These are phyloP conservation scores for Fusarium marasasianum DNA, from an alignment of 2,329 filamentous ascomycete species.

Conservation along the genomic window DNA sequence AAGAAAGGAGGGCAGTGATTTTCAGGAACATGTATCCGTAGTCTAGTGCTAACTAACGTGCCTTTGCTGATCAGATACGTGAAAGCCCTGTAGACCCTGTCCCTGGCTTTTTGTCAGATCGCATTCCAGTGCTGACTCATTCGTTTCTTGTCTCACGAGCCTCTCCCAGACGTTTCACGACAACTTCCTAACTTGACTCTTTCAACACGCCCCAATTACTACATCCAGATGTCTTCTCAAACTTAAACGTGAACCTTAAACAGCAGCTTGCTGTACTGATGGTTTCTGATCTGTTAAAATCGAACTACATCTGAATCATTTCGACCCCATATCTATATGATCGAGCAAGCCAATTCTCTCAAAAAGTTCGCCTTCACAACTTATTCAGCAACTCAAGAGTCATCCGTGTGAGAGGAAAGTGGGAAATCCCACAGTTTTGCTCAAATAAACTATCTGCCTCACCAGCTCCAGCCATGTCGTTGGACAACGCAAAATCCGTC, in stretches of 20 bases:
- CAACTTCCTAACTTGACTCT: neutral
- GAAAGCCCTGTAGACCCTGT: neutral
- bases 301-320: neutral
- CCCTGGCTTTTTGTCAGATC: constrained; percentile 7
- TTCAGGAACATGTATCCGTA: constrained; percentile 11
- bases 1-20: constrained; percentile 1
- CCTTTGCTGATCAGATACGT: constrained; percentile 2
- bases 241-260: neutral
- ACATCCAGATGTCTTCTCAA: neutral
- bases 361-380: neutral
- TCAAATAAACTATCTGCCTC: constrained; percentile 41
- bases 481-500: constrained; percentile 8
- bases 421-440: constrained; percentile 36
- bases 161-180: constrained; percentile 4
- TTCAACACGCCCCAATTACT: neutral
- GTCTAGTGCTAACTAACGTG: neutral
- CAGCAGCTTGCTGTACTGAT: neutral
- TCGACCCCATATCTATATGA: neutral
- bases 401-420: constrained; percentile 34
- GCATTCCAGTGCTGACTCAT: constrained; percentile 17
- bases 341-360: neutral
- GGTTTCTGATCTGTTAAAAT: neutral
- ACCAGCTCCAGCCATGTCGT: constrained; percentile 30
- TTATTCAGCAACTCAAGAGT: neutral
- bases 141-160: neutral